Evolutionary conservation across 371 early-diverging fungal species (phyloP), one percentile per base, ranked within the genome.

Genomic region (Coemansia sp.): DNA sequence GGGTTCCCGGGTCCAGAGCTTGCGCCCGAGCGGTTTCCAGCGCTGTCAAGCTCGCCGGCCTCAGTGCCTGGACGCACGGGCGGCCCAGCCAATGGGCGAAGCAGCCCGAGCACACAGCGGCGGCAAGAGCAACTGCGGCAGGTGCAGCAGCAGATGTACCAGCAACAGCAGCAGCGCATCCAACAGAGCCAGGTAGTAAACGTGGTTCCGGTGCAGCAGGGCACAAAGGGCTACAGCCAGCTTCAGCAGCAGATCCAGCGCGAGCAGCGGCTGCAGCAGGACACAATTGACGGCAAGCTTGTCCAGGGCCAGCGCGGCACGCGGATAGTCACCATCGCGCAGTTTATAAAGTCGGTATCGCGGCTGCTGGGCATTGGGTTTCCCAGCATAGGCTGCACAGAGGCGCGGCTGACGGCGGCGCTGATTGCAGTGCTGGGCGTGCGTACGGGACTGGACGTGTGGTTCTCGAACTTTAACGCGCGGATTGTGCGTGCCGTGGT

Each of bases 391-490:
- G 46, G 58, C 4, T 67, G 72, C 58, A 75, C 66, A 8, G 76
- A 75, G 55, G 53, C 76, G 34, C 66, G 67, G 11, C 74, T 75
- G 14, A 36, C 62, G 0, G 64, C 56, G 5, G 76, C 72, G 9
- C 49, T 75, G 42, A 54, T 67, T n/a, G 76, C 67, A 0, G 64
- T 71, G 5, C 64, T 75, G 39, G 76, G 72, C 4, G 63, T 60
- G 42, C 67, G 76, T 29, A 75, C 76, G 0, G 66, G 53, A 6
- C 64, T 75, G 36, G 76, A 75, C 36, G 76, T 75, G 55, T 75
- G 76, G 76, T 75, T 75, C 32, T 29, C 76, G 29, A 66, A 64
- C 50, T 75, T 75, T 12, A 75, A 75, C 39, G 72, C 76, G 12
- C 76, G 76, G 18, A 49, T 48, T 16, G 76, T 75, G 12, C 70